These are phyloP conservation scores for Hanseniaspora nectarophila DNA, from an alignment of 805 yeast species.

Conservation along the genomic window DNA sequence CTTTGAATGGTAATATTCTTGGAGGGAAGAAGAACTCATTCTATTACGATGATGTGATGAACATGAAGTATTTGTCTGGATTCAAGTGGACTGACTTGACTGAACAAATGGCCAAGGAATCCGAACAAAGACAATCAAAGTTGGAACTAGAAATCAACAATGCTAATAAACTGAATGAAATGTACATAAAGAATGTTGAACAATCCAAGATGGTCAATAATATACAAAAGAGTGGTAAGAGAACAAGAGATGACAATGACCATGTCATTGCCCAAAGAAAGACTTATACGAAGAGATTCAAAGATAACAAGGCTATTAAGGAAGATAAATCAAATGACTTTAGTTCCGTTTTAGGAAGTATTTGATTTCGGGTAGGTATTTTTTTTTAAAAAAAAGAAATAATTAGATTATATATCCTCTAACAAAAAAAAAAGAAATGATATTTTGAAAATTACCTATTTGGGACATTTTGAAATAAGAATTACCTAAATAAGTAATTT, in stretches of 20 bases:
- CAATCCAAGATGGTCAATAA: constrained; percentile 67
- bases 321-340: constrained; percentile 32
- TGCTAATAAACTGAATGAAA: constrained; percentile 75
- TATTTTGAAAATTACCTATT: not conserved
- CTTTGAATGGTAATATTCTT: constrained; percentile 75
- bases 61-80: constrained; percentile 75
- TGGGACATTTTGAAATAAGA: not conserved
- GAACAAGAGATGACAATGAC: constrained; percentile 21
- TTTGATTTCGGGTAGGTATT: not conserved
- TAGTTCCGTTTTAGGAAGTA: constrained; percentile 32
- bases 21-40: constrained; percentile 89
- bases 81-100: constrained; percentile 94
- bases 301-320: constrained; percentile 41
- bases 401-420: no score
- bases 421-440: not conserved
- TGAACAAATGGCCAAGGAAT: constrained; percentile 82
- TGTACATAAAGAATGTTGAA: constrained; percentile 73
- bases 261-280: constrained; percentile 55
- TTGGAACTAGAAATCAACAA: constrained; percentile 79
- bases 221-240: constrained; percentile 38
- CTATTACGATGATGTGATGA: constrained; percentile 88
- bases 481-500: constrained; percentile 16
- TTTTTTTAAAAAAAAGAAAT: not conserved
- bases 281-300: constrained; percentile 55
- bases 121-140: constrained; percentile 77